Evolutionary conservation across 768 basidiomycete species (phyloP).

Genomic region (Termitomyces sp.): DNA sequence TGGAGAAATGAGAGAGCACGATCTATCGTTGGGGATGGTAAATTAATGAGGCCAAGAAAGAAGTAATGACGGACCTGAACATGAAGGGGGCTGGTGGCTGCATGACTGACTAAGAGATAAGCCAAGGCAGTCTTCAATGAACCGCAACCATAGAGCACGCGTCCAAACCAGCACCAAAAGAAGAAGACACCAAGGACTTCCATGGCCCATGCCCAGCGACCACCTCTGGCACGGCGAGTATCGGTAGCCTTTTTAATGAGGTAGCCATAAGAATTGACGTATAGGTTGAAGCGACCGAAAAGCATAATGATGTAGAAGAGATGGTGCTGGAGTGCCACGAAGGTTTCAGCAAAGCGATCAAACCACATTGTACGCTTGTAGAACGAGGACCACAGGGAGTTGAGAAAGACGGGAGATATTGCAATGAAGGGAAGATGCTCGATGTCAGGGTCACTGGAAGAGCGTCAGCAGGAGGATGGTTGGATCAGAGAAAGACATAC

Average conservation of each 20-base stretch:
- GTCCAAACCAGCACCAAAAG: constrained; percentile 88
- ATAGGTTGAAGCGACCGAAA: constrained; percentile 94
- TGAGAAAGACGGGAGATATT: constrained; percentile 84
- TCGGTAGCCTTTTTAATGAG: constrained; percentile 65
- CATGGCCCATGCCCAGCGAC: constrained; percentile 72
- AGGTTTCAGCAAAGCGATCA: constrained; percentile 59
- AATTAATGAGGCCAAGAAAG: neutral
- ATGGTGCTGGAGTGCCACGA: constrained; percentile 83
- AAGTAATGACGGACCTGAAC: constrained; percentile 64
- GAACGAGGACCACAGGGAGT: constrained; percentile 88
- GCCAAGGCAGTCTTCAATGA: constrained; percentile 64
- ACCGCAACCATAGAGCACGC: constrained; percentile 67
- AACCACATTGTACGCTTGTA: constrained; percentile 86
- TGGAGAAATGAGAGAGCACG: constrained; percentile 95
- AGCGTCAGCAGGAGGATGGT: constrained; percentile 5
- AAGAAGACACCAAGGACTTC: constrained; percentile 75
- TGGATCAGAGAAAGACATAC: constrained; percentile 38
- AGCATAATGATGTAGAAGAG: constrained; percentile 90
- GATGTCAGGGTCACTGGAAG: constrained; percentile 73
- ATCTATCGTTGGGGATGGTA: constrained; percentile 48
- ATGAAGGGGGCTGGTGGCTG: constrained; percentile 87
- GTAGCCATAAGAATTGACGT: constrained; percentile 79
- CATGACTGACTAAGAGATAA: constrained; percentile 83
- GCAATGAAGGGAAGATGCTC: constrained; percentile 93
- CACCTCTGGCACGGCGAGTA: constrained; percentile 60